These are phyloP conservation scores for Pseudofabraea citricarpa DNA, from an alignment of 2,329 filamentous ascomycete genomes.

Conservation along the genomic window DNA sequence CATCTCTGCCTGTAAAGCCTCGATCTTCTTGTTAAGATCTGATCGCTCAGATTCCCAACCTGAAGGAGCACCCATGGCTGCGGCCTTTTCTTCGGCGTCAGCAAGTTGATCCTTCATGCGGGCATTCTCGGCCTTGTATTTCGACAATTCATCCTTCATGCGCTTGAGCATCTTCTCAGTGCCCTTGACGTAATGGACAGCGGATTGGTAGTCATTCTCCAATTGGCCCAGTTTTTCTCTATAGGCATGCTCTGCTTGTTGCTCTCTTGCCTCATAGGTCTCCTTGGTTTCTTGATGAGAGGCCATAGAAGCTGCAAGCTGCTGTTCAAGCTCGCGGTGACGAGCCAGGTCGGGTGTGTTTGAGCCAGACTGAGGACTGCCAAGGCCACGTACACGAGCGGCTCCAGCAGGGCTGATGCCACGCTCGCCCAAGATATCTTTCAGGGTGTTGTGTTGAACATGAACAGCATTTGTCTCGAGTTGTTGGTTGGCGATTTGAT, in stretches of 20 bases:
- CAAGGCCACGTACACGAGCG: conserved; percentile 65
- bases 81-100: conserved; percentile 51
- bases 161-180: conserved; percentile 99
- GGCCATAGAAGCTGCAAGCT: conserved; percentile 71
- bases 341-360: conserved; percentile 74
- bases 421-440: conserved; percentile 85
- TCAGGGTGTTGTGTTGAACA: conserved; percentile 88
- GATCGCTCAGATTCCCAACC: conserved; percentile 74
- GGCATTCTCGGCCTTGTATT: conserved; percentile 82
- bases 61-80: conserved; percentile 39
- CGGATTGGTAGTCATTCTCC: conserved; percentile 95
- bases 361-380: conserved; percentile 70
- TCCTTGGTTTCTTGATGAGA: conserved; percentile 83
- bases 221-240: conserved; percentile 90
- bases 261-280: conserved; percentile 71
- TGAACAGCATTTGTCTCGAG: conserved; percentile 90
- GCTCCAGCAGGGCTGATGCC: conserved; percentile 75
- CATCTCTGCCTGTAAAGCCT: conserved; percentile 64
- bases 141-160: conserved; percentile 94
- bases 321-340: conserved; percentile 80
- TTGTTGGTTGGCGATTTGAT: conserved; percentile 78
- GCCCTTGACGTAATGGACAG: conserved; percentile 95
- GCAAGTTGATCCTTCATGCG: conserved; percentile 81
- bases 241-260: conserved; percentile 84
- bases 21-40: conserved; percentile 63